phyloP scores from a whole-genome alignment of 805 yeast species.

The Pichia ethanolica region DNA sequence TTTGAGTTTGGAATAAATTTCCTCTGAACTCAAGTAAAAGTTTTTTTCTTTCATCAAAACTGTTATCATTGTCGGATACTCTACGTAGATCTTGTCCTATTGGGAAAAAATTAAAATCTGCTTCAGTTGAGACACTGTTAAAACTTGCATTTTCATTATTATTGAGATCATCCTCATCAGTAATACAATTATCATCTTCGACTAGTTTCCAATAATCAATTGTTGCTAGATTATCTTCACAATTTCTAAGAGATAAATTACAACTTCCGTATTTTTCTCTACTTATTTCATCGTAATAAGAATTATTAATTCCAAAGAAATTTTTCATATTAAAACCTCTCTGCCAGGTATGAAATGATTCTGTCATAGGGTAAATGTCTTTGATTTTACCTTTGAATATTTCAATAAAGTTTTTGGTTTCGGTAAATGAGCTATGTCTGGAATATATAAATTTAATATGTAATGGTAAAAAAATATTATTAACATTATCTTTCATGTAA shows the following conservation, averaged over 20 bases:
- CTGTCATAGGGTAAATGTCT: slow-evolving; percentile 16
- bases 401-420: slow-evolving; percentile 10
- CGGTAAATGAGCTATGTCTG: slow-evolving; percentile 16
- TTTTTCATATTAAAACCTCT: slow-evolving; percentile 13
- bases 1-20: background rate
- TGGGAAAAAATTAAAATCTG: background rate
- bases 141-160: background rate
- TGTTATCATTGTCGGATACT: background rate
- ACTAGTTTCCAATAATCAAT: background rate
- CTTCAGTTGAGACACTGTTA: background rate
- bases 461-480: slow-evolving; percentile 5
- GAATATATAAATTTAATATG: slow-evolving; percentile 12
- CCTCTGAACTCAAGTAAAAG: background rate
- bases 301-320: slow-evolving; percentile 3
- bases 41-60: background rate
- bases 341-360: slow-evolving; percentile 9
- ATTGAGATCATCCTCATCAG: background rate
- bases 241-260: background rate
- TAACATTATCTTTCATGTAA: background rate
- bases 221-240: background rate
- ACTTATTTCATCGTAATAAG: slow-evolving; percentile 4
- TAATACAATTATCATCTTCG: background rate
- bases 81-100: background rate
- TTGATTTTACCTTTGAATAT: slow-evolving; percentile 6
- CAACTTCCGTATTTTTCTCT: background rate